Percentiles rank a stretch among this genome's conserved stretches.
phyloP scores from a whole-genome alignment of 305 asterid genomes.

The Galium porrigens region DNA sequence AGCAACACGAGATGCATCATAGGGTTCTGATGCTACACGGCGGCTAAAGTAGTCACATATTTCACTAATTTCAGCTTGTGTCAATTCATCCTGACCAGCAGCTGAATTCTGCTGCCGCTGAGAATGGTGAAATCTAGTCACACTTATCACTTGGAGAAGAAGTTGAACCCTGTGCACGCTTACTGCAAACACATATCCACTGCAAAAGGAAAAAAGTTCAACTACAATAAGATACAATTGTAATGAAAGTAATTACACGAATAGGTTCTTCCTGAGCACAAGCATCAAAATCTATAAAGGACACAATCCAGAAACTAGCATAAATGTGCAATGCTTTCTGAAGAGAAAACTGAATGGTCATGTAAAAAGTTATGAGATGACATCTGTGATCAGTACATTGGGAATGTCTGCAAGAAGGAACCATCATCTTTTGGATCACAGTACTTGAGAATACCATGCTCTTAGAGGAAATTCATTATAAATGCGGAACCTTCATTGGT shows the following conservation, averaged over 20 bases:
- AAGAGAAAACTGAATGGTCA: neutral
- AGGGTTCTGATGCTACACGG: constrained; percentile 98
- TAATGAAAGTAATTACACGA: neutral
- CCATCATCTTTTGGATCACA: neutral
- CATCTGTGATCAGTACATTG: neutral
- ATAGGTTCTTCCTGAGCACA: neutral
- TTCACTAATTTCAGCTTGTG: constrained; percentile 80
- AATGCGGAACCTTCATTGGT: neutral
- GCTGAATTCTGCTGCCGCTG: constrained; percentile 75
- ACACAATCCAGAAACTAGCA: neutral
- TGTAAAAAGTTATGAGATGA: neutral
- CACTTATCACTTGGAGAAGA: constrained; percentile 95
- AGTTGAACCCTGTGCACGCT: constrained; percentile 98
- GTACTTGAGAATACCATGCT: neutral
- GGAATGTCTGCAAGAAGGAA: neutral
- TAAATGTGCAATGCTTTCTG: neutral
- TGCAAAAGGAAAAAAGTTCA: constrained; percentile 23
- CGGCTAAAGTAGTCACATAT: constrained; percentile 95
- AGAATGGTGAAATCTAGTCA: constrained; percentile 76
- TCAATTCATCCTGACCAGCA: constrained; percentile 71
- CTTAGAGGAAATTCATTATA: neutral
- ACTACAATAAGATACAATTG: constrained; percentile 15
- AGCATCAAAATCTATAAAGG: neutral
- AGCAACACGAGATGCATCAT: constrained; percentile 95
- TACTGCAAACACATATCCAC: constrained; percentile 96